A percentile compares a stretch with the other conserved stretches of the same genome.
Conservation (phyloP, 192 early-diverging fungal genomes). For the Funneliformis geosporum region DNA sequence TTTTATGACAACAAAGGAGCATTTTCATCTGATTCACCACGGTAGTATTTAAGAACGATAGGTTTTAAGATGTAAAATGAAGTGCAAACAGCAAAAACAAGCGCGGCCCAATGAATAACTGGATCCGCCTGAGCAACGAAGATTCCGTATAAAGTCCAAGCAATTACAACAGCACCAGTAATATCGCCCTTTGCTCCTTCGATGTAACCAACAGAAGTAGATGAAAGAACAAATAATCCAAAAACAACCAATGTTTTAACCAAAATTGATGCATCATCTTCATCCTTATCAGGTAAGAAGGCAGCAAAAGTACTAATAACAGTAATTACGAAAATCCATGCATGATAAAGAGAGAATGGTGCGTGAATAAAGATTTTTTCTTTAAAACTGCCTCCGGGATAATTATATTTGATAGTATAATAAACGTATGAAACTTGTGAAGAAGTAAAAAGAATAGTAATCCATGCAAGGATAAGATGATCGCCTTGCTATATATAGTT, state of each 20-base stretch:
- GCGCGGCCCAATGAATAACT: conserved; percentile 52
- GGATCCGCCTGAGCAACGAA: conserved; percentile 46
- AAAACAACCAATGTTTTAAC: conserved; percentile 50
- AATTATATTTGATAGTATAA: conserved; percentile 49
- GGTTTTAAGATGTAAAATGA: conserved; percentile 47
- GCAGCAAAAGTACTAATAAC: conserved; percentile 63
- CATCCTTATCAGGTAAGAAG: conserved; percentile 48
- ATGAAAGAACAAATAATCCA: conserved; percentile 55
- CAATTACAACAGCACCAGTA: conserved; percentile 64
- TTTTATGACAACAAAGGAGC: conserved; percentile 53
- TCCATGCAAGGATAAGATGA: conserved; percentile 52
- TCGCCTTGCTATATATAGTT: conserved; percentile 16
- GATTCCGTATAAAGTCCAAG: conserved; percentile 55
- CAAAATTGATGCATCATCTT: conserved; percentile 46
- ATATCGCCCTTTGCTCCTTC: conserved; percentile 62
- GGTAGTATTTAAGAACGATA: conserved; percentile 37
- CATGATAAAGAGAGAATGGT: conserved; percentile 71
- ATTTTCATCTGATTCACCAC: conserved; percentile 42
- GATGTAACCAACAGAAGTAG: conserved; percentile 61
- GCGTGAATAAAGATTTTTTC: conserved; percentile 62
- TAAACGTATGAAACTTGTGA: conserved; percentile 60
- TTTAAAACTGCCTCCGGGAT: conserved; percentile 33
- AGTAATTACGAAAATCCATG: conserved; percentile 60
- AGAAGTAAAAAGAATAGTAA: conserved; percentile 60
- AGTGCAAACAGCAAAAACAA: conserved; percentile 49